Evolutionary conservation across 1,284 basidiomycete species (phyloP).

Genomic region (Ustilago hordei): DNA sequence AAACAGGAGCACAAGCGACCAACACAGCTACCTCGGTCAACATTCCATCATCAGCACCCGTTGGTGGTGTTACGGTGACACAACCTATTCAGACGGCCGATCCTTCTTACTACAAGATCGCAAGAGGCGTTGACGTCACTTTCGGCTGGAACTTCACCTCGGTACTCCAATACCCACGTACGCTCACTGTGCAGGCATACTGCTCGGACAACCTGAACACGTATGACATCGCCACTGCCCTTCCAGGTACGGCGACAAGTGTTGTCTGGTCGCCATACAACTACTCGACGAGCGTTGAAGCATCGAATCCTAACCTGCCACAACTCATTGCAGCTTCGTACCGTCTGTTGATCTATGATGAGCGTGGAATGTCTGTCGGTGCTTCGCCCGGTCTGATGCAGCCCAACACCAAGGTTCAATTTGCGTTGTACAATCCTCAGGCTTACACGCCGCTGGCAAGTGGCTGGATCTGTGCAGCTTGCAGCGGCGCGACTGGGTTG

Average conservation of each 20-base stretch:
- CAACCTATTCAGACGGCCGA: conserved; percentile 64
- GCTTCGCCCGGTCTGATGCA: conserved; percentile 55
- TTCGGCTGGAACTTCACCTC: conserved; percentile 69
- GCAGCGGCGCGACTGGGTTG: conserved; percentile 47
- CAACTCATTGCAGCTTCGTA: conserved; percentile 65
- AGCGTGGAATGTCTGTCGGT: conserved; percentile 53
- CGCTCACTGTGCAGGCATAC: conserved; percentile 62
- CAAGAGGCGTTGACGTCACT: conserved; percentile 60
- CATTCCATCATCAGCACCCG: conserved; percentile 57
- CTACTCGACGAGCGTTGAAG: conserved; percentile 56
- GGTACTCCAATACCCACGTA: conserved; percentile 54
- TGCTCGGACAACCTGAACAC: conserved; percentile 66
- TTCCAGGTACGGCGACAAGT: conserved; percentile 60
- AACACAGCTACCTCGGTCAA: conserved; percentile 25
- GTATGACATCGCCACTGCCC: conserved; percentile 61
- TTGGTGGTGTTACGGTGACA: conserved; percentile 66
- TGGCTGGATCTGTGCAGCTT: conserved; percentile 59
- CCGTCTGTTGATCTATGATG: conserved; percentile 64
- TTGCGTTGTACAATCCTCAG: conserved; percentile 68
- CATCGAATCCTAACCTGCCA: conserved; percentile 48
- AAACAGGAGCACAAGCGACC: conserved; percentile 14
- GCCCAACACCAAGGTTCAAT: conserved; percentile 64
- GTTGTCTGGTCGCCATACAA: conserved; percentile 66
- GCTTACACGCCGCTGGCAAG: conserved; percentile 64
- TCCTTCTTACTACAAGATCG: conserved; percentile 68